A percentile compares a stretch with the other conserved stretches of the same genome.
Evolutionary conservation across 495 filamentous ascomycete genomes (phyloP).

Genomic region (Apodospora peruviana): DNA sequence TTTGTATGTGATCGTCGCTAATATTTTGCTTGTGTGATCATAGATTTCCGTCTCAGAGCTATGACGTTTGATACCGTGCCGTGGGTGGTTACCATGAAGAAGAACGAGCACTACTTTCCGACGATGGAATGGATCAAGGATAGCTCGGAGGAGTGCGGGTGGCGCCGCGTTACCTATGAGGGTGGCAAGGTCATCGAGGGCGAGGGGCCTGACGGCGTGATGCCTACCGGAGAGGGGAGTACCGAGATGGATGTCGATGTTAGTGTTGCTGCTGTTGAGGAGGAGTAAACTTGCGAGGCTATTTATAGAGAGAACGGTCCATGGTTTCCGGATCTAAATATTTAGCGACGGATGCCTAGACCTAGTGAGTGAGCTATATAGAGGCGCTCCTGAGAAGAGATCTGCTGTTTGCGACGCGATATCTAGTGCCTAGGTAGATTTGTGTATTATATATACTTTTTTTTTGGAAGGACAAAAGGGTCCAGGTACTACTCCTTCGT

Average conservation of each 20-base stretch:
- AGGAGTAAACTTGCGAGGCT: neutral
- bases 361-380: too few species aligned
- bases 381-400: too few species aligned
- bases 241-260: constrained; percentile 24
- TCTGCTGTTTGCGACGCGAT: too few species aligned
- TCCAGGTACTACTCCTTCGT: too few species aligned
- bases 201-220: constrained; percentile 39
- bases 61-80: constrained; percentile 97
- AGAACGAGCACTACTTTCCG: constrained; percentile 98
- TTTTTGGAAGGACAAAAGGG: too few species aligned
- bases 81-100: constrained; percentile 99
- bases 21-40: neutral
- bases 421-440: too few species aligned
- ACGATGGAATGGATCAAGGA: constrained; percentile 85
- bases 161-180: constrained; percentile 68
- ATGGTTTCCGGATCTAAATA: too few species aligned
- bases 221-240: constrained; percentile 20
- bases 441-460: too few species aligned
- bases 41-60: constrained; percentile 84
- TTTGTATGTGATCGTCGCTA: neutral
- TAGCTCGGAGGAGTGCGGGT: constrained; percentile 52
- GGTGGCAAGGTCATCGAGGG: constrained; percentile 47
- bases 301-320: too few species aligned
- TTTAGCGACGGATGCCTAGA: too few species aligned
- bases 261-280: neutral